Evolutionary conservation across 2,329 filamentous ascomycete species (phyloP).

Genomic region (Monosporascus sp.): DNA sequence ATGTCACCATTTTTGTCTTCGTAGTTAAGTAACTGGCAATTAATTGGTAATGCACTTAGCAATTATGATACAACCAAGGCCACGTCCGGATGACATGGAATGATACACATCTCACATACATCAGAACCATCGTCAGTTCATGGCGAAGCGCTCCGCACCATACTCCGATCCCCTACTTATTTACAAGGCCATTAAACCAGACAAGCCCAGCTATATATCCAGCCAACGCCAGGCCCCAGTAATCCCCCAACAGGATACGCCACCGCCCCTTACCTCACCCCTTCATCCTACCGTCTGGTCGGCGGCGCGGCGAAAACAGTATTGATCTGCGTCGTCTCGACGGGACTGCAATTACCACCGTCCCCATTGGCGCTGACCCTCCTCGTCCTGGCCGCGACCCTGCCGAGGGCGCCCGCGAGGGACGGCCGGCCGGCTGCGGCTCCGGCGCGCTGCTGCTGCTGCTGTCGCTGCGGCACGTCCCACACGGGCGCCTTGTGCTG

Average conservation of each 20-base stretch:
- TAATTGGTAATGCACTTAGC: too few species aligned
- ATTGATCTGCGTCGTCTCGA: conserved; percentile 24
- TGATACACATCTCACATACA: too few species aligned
- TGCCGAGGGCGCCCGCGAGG: conserved; percentile 6
- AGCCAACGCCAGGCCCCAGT: too few species aligned
- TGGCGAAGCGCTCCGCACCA: too few species aligned
- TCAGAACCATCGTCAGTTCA: too few species aligned
- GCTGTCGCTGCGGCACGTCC: conserved; percentile 15
- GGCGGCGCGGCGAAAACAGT: conserved; percentile 22
- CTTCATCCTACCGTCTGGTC: conserved; percentile 7
- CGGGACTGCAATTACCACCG: conserved; percentile 14
- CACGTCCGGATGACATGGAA: too few species aligned
- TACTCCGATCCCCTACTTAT: too few species aligned
- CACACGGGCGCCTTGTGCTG: conserved; percentile 14
- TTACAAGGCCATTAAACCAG: too few species aligned
- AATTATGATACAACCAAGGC: too few species aligned
- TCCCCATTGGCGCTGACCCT: conserved; percentile 15
- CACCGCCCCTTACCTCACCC: not conserved
- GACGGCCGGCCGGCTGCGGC: conserved; percentile 4
- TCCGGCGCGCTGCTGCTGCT: conserved; percentile 3
- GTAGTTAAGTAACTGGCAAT: too few species aligned
- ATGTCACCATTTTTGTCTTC: too few species aligned
- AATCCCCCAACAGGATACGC: not conserved
- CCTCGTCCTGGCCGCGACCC: conserved; percentile 13
- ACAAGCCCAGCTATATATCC: too few species aligned